Percentiles rank a stretch among this genome's conserved stretches.
Evolutionary conservation across 1,139 yeast species (phyloP).

Genomic region (Kazachstania sp.): DNA sequence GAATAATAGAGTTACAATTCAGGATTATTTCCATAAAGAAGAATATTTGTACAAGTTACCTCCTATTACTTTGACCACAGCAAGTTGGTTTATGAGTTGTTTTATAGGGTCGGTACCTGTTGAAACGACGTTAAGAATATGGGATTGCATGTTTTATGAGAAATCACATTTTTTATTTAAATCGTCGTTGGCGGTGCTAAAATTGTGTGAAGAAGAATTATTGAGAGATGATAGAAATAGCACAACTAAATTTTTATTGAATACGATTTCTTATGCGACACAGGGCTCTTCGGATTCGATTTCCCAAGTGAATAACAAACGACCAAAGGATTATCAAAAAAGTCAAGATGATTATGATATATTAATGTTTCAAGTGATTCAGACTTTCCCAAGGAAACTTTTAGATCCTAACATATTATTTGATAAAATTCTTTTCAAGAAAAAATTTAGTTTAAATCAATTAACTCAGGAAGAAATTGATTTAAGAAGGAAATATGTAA

Average conservation of each 20-base stretch:
- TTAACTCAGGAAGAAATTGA: constrained; percentile 74
- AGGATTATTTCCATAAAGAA: constrained; percentile 25
- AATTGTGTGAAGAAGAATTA: constrained; percentile 44
- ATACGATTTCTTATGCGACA: neutral
- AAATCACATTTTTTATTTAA: constrained; percentile 81
- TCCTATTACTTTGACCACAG: constrained; percentile 84
- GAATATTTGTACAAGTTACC: constrained; percentile 70
- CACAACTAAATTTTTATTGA: neutral
- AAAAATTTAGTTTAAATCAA: constrained; percentile 65
- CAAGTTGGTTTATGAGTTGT: constrained; percentile 96
- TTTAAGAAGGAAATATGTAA: constrained; percentile 67
- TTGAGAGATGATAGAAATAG: constrained; percentile 3
- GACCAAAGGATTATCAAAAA: neutral
- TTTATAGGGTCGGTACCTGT: constrained; percentile 82
- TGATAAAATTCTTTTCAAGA: constrained; percentile 62
- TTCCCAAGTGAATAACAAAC: neutral
- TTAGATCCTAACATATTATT: constrained; percentile 63
- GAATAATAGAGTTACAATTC: constrained; percentile 5
- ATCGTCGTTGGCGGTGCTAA: constrained; percentile 72
- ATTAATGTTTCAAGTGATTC: constrained; percentile 80
- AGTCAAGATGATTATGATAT: constrained; percentile 50
- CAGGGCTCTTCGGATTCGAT: constrained; percentile 1
- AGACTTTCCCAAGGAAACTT: constrained; percentile 66
- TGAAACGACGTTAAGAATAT: constrained; percentile 75
- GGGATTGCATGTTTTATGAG: constrained; percentile 93